A percentile compares a stretch with the other conserved stretches of the same genome.
These are phyloP conservation scores for Colletotrichum sp. DNA, from an alignment of 2,329 filamentous ascomycete genomes.

Conservation along the genomic window DNA sequence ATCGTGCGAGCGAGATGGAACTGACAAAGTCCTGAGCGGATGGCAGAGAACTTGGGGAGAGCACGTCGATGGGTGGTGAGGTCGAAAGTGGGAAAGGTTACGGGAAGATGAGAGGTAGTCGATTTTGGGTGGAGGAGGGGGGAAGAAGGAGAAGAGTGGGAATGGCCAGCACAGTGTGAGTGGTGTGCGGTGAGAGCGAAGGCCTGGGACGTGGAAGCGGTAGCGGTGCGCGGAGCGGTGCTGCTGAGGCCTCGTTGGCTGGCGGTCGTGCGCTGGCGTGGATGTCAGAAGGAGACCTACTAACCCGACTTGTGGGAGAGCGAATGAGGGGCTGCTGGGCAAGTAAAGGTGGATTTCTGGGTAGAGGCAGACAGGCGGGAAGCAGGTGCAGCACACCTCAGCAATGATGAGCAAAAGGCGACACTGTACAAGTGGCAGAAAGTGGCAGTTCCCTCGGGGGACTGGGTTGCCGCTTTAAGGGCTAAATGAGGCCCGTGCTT, in stretches of 20 bases:
- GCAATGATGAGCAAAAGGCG: background rate
- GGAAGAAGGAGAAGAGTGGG: conserved; percentile 24
- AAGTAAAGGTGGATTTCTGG: background rate
- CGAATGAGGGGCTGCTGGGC: conserved; percentile 6
- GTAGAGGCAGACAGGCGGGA: conserved; percentile 1
- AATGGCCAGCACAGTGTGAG: conserved; percentile 20
- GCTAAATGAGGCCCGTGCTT: background rate
- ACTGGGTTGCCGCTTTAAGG: conserved; percentile 18
- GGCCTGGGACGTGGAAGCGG: background rate
- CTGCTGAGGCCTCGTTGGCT: conserved; percentile 5
- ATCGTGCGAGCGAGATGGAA: conserved; percentile 22
- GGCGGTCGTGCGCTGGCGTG: conserved; percentile 7
- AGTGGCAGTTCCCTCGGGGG: conserved; percentile 5
- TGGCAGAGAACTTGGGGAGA: conserved; percentile 23
- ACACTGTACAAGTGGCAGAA: conserved; percentile 19
- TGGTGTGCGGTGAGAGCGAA: conserved; percentile 11
- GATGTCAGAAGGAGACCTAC: conserved; percentile 20
- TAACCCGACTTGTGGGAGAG: conserved; percentile 22
- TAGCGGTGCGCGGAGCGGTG: background rate
- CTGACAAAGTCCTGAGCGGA: conserved; percentile 21
- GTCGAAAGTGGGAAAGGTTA: conserved; percentile 25
- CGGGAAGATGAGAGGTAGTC: conserved; percentile 22
- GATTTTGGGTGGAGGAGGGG: conserved; percentile 25
- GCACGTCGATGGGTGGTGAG: conserved; percentile 23
- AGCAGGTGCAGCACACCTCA: background rate